These are phyloP conservation scores for Tanacetum coccineum DNA, from an alignment of 129 eudicot genomes.

Conservation along the genomic window DNA sequence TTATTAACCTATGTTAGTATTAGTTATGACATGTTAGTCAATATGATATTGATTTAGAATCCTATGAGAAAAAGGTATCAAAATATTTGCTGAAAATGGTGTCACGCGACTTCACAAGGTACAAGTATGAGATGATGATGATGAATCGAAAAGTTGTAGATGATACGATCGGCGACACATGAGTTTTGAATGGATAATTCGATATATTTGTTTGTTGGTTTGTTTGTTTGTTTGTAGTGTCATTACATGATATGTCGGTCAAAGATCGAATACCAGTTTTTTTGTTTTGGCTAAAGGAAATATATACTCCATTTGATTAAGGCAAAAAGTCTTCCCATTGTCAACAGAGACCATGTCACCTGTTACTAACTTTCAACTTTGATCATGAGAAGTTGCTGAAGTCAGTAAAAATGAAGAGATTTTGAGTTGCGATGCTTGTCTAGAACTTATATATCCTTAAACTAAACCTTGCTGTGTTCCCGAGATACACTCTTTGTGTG, in stretches of 20 bases:
- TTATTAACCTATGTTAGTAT: conserved; percentile 14
- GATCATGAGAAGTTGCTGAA: too few species aligned
- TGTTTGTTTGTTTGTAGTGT: neutral
- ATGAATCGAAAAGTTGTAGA: conserved; percentile 16
- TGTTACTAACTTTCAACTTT: too few species aligned
- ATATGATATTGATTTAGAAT: conserved; percentile 9
- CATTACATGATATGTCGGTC: neutral
- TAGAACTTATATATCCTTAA: too few species aligned
- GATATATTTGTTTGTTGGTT: neutral
- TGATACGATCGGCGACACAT: conserved; percentile 10
- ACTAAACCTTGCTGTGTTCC: too few species aligned
- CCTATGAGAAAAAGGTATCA: conserved; percentile 4
- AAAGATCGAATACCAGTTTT: too few species aligned
- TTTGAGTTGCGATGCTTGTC: too few species aligned
- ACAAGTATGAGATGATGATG: conserved; percentile 26
- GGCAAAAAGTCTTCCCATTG: too few species aligned
- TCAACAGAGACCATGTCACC: too few species aligned
- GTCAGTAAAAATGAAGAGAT: too few species aligned
- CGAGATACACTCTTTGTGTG: too few species aligned
- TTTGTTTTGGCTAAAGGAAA: too few species aligned
- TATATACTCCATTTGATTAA: too few species aligned
- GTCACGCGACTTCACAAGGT: conserved; percentile 1
- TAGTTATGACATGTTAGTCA: conserved; percentile 14
- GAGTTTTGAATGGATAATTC: neutral
- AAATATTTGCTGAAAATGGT: conserved; percentile 2